Conservation (phyloP, 768 basidiomycete species). For the Leucosporidium scottii region DNA sequence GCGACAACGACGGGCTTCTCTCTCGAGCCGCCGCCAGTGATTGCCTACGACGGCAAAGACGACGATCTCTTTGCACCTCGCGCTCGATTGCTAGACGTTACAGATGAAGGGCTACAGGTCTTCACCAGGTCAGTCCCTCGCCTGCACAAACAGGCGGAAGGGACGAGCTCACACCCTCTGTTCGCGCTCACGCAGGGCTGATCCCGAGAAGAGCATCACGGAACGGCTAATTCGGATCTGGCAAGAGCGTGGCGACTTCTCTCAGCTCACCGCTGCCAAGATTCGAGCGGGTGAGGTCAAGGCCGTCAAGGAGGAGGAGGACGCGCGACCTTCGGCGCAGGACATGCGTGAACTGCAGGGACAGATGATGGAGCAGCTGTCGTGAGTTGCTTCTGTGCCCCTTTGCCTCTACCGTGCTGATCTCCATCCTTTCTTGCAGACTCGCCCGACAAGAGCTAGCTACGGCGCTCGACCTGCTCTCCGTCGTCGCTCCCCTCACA, state of each 20-base stretch:
- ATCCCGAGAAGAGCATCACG: constrained; percentile 11
- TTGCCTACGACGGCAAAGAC: constrained; percentile 13
- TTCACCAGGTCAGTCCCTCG: constrained; percentile 10
- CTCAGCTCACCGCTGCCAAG: constrained; percentile 12
- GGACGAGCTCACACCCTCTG: not conserved
- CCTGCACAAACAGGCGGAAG: not conserved
- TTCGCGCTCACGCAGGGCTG: not conserved
- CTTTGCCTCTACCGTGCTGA: no score
- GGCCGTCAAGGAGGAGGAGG: constrained; percentile 7
- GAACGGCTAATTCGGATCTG: constrained; percentile 25
- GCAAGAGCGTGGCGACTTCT: constrained; percentile 32
- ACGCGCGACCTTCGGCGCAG: constrained; percentile 6
- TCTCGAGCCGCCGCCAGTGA: constrained; percentile 16
- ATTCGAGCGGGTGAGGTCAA: constrained; percentile 5
- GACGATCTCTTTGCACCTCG: constrained; percentile 19
- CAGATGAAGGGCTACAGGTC: constrained; percentile 15
- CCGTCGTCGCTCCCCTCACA: constrained; percentile 21
- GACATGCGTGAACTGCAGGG: constrained; percentile 20
- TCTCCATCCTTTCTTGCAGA: not conserved
- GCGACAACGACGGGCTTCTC: constrained; percentile 3
- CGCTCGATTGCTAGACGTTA: constrained; percentile 5
- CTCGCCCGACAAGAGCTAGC: constrained; percentile 27
- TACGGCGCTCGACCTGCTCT: constrained; percentile 31
- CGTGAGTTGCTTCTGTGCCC: not conserved
- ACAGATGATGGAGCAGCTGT: not conserved